Conservation (phyloP, 2,329 filamentous ascomycete species). For the Trichoderma sp. region DNA sequence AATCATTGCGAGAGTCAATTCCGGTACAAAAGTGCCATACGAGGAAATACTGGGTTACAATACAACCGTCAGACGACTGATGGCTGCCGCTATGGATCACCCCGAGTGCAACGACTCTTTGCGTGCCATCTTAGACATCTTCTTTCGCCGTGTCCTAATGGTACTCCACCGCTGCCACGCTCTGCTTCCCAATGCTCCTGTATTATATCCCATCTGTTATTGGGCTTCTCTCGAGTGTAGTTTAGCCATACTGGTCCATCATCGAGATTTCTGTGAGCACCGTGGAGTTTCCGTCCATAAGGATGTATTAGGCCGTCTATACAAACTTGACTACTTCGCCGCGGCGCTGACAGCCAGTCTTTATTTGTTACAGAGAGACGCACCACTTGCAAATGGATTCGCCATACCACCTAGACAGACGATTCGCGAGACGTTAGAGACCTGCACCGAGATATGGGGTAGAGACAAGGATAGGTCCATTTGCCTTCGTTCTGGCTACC, state of each 20-base stretch:
- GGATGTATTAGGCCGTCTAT: background rate
- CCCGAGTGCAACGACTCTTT: background rate
- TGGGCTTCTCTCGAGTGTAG: slow-evolving; percentile 18
- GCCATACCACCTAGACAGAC: slow-evolving; percentile 5
- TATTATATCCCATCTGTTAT: background rate
- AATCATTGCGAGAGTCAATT: slow-evolving; percentile 5
- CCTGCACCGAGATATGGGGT: background rate
- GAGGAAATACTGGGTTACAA: slow-evolving; percentile 4
- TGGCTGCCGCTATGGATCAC: slow-evolving; percentile 1
- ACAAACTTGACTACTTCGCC: slow-evolving; percentile 5
- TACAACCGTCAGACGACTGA: background rate
- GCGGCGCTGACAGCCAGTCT: slow-evolving; percentile 7
- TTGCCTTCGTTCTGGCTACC: slow-evolving; percentile 1
- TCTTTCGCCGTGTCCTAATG: slow-evolving; percentile 7
- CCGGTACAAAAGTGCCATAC: background rate
- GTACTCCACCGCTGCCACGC: slow-evolving; percentile 14
- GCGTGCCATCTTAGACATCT: slow-evolving; percentile 1
- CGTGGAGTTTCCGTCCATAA: background rate
- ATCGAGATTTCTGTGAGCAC: slow-evolving; percentile 13
- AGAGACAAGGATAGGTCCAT: background rate
- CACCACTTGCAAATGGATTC: slow-evolving; percentile 7
- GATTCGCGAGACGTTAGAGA: background rate
- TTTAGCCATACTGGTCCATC: slow-evolving; percentile 8
- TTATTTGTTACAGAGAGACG: slow-evolving; percentile 4
- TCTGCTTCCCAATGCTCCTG: background rate